Conservation (phyloP, 306 rosid genomes). For the Ormosia emarginata region DNA sequence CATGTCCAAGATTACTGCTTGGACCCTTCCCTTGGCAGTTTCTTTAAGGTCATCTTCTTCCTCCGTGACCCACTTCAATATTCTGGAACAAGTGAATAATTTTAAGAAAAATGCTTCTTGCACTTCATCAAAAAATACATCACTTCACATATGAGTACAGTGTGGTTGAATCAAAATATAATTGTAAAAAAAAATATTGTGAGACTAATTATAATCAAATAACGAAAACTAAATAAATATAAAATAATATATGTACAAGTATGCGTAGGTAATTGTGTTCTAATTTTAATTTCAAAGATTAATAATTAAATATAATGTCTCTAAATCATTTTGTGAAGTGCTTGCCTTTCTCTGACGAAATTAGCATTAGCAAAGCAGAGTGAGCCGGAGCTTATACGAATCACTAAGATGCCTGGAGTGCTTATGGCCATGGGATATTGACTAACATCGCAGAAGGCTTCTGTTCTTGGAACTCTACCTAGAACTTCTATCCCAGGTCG, state of each 20-base stretch:
- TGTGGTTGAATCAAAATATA: too few species aligned
- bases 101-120: too few species aligned
- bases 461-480: constrained; percentile 74
- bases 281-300: neutral
- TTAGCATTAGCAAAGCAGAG: constrained; percentile 90
- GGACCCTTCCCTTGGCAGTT: constrained; percentile 34
- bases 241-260: too few species aligned
- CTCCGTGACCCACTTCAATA: constrained; percentile 47
- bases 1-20: constrained; percentile 68
- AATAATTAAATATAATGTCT: neutral
- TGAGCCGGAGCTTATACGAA: constrained; percentile 69
- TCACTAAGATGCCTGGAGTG: constrained; percentile 53
- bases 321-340: neutral
- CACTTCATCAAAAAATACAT: too few species aligned
- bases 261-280: too few species aligned
- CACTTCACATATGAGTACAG: too few species aligned
- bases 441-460: constrained; percentile 55
- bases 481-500: constrained; percentile 70
- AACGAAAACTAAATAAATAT: too few species aligned
- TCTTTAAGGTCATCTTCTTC: constrained; percentile 41
- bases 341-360: constrained; percentile 71
- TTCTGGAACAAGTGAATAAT: constrained; percentile 38
- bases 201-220: too few species aligned
- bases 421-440: constrained; percentile 81
- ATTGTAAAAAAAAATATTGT: too few species aligned